Base-by-base conservation (phyloP, 345 rosid species). In the Citrus hindsii region DNA sequence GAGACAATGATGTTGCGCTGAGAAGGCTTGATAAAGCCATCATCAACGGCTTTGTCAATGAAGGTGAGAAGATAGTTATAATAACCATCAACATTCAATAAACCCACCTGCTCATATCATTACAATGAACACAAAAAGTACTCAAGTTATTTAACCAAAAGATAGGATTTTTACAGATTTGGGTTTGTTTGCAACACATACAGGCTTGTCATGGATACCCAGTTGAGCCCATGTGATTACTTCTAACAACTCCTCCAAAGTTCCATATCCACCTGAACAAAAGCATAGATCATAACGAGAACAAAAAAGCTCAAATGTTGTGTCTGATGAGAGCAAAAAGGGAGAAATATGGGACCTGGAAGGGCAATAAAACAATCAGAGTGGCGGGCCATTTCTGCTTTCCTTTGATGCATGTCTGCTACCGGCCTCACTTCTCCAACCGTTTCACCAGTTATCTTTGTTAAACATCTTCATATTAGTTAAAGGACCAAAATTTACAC, bases 1-100 rank as follows among this genome's bases (percentile, higher is more conserved):
- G 95, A 89, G 88, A 95, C 94, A 87, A 95, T 79, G 83, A 95
- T 93, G 85, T 87, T 85, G 40, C 99, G 90, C 78, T 94, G 96
- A 58, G 92, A 92, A 25, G 99, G 97, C 55, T 86, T 84, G 65
- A 95, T 93, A 84, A 95, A 95, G 82, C 99, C 99, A 84, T 95
- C 98, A 79, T 92, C 98, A 77, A 95, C 98, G 81, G 98, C 99
- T 89, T 95, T 93, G 87, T 95, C 98, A 51, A 95, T 90, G 90
- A 91, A 88, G 33, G 91, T 89, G 69, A 95, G 92, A 27, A 95
- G 90, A 77, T 79, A 84, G 88, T 93, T 86, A 82, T 95, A 95
- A 82, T 93, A 95, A 8, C 99, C 99, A 86, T 93, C 99, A 70
- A 95, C 98, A 66, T 95, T 93, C 24, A 95, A 89, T 85, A 95